Percentiles rank a stretch among this genome's conserved stretches.
Evolutionary conservation across 108 stramenopile genomes (phyloP).

Genomic region (Aureococcus anophagefferens): DNA sequence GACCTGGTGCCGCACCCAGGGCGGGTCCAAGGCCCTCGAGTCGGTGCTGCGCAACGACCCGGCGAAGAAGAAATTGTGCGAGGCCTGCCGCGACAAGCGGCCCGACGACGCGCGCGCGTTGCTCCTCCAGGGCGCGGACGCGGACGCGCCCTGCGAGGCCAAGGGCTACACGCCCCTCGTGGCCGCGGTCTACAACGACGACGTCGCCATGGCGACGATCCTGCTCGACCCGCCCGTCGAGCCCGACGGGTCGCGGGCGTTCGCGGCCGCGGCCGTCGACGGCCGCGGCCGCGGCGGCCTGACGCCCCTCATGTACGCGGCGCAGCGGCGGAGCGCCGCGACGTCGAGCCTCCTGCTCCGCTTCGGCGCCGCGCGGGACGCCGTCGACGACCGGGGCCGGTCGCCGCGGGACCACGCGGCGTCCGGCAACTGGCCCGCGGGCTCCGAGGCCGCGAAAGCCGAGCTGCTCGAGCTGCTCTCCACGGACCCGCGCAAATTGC

Average conservation of each 20-base stretch:
- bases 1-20: neutral
- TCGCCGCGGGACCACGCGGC: too few species aligned
- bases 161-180: conserved; percentile 1
- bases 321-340: neutral
- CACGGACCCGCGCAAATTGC: neutral
- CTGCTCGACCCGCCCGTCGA: neutral
- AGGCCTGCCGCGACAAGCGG: too few species aligned
- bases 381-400: too few species aligned
- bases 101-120: neutral
- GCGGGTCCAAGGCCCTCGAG: neutral
- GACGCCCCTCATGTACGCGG: conserved; percentile 15
- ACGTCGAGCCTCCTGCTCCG: neutral
- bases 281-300: neutral
- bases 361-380: neutral
- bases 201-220: neutral
- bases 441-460: too few species aligned
- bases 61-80: too few species aligned
- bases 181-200: conserved; percentile 6
- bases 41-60: neutral
- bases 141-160: neutral
- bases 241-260: too few species aligned
- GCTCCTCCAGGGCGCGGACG: neutral
- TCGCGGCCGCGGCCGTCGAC: neutral
- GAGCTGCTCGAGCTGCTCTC: neutral
- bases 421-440: too few species aligned